Percentiles rank a stretch among this genome's conserved stretches.
phyloP scores from a whole-genome alignment of 345 rosid species.

The Corchorus capsularis region DNA sequence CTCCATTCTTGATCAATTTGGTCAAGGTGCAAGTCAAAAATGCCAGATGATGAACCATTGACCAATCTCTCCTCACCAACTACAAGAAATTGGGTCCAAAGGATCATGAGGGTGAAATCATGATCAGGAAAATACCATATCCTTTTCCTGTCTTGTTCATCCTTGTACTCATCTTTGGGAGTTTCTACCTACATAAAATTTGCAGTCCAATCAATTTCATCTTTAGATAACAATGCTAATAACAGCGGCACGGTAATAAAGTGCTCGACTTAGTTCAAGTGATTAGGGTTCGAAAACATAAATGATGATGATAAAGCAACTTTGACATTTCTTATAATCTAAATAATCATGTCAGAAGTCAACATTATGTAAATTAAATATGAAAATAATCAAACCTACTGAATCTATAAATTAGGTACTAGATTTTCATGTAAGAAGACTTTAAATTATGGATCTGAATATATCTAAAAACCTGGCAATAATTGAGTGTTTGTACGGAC shows the following conservation, averaged over 20 bases:
- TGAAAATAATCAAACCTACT: background rate
- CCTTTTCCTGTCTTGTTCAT: slow-evolving; percentile 57
- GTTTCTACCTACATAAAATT: slow-evolving; percentile 55
- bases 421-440: too few species aligned
- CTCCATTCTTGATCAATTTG: slow-evolving; percentile 55
- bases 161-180: slow-evolving; percentile 54
- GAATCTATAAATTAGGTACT: too few species aligned
- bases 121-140: slow-evolving; percentile 70
- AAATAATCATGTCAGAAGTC: background rate
- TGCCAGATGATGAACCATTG: slow-evolving; percentile 51
- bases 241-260: background rate
- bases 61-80: slow-evolving; percentile 46
- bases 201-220: background rate
- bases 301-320: too few species aligned
- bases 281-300: too few species aligned
- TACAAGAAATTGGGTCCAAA: slow-evolving; percentile 71
- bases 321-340: background rate
- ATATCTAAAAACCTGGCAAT: background rate
- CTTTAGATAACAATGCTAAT: background rate
- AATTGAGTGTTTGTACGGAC: background rate
- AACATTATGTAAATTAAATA: background rate
- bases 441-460: too few species aligned
- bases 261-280: too few species aligned
- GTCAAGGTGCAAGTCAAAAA: slow-evolving; percentile 47
- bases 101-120: slow-evolving; percentile 62